Conservation (phyloP, 345 rosid species). For the Populus tremula region DNA sequence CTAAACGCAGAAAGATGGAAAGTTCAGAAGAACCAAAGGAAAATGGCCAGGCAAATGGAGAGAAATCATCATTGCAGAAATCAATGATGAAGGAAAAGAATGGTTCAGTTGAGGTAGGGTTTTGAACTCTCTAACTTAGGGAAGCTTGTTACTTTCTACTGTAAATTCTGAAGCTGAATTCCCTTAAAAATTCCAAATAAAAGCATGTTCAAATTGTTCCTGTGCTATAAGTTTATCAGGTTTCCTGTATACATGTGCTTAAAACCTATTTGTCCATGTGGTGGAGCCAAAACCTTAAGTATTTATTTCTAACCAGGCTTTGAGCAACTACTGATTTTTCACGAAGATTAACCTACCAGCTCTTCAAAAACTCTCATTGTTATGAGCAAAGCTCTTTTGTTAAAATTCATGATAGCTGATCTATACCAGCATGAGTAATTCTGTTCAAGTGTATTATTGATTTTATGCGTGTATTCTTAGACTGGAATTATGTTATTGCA, state of each 20-base stretch:
- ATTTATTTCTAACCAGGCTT: neutral
- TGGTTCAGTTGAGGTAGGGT: slow-evolving; percentile 61
- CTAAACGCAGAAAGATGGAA: slow-evolving; percentile 42
- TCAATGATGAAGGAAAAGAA: slow-evolving; percentile 37
- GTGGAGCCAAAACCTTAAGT: neutral
- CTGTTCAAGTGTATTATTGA: neutral
- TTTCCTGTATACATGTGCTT: neutral
- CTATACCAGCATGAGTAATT: neutral
- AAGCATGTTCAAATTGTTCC: neutral
- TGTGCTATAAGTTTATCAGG: neutral
- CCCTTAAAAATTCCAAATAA: neutral
- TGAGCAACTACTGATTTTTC: neutral
- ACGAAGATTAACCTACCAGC: neutral
- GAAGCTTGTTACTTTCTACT: neutral
- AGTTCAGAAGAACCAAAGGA: slow-evolving; percentile 26
- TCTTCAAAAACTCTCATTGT: neutral
- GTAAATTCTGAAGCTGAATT: neutral
- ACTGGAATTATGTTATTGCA: slow-evolving; percentile 28
- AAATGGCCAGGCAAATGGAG: slow-evolving; percentile 31
- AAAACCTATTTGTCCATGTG: neutral
- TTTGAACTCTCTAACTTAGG: neutral
- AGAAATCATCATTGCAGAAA: slow-evolving; percentile 38
- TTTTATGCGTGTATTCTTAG: neutral
- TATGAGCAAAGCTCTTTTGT: neutral
- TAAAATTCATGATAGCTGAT: neutral